phyloP scores from a whole-genome alignment of 805 yeast genomes.

The Cyberlindnera galapagoensis region DNA sequence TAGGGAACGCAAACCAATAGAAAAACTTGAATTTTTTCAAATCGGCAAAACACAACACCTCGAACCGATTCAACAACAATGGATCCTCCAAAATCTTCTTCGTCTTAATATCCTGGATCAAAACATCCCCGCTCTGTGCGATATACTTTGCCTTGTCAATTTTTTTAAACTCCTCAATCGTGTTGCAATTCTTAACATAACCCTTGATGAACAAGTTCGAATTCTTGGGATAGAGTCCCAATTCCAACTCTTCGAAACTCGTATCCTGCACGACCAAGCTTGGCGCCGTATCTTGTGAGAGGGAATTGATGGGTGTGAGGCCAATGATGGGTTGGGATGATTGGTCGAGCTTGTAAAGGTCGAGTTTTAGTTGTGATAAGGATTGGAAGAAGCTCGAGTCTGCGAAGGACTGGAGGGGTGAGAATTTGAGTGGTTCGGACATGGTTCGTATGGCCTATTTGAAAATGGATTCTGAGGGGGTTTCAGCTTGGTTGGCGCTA shows the following conservation, averaged over 20 bases:
- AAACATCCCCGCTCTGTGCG: conserved; percentile 30
- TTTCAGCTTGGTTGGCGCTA: no score
- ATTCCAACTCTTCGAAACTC: conserved; percentile 26
- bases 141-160: conserved; percentile 58
- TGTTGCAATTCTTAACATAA: conserved; percentile 56
- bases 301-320: conserved; percentile 24
- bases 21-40: conserved; percentile 80
- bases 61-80: conserved; percentile 34
- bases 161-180: conserved; percentile 76
- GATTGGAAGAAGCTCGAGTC: conserved; percentile 84
- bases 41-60: conserved; percentile 71
- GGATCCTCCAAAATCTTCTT: conserved; percentile 35
- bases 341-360: conserved; percentile 53
- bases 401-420: conserved; percentile 60
- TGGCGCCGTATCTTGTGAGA: conserved; percentile 27
- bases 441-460: no score
- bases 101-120: conserved; percentile 25
- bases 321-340: conserved; percentile 23
- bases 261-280: conserved; percentile 18
- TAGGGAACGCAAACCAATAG: conserved; percentile 87
- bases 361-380: conserved; percentile 66
- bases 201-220: conserved; percentile 32
- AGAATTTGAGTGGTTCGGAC: conserved; percentile 28
- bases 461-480: no score
- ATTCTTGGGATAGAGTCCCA: conserved; percentile 11